Conservation (phyloP, 2,329 filamentous ascomycete genomes). For the Xylaria sp. region DNA sequence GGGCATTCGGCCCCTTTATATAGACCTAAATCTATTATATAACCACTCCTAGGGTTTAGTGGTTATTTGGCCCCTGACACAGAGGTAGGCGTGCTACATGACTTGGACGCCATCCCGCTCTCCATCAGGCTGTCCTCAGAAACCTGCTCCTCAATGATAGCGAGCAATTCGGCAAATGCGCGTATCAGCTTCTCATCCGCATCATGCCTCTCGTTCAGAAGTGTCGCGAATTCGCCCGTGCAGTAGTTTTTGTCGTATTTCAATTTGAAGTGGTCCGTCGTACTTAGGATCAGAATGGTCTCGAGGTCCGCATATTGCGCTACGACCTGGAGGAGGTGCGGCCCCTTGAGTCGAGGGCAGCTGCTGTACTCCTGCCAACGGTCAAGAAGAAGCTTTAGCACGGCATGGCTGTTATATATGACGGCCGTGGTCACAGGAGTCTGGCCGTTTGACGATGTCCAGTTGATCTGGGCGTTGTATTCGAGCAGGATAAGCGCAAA, state of each 20-base stretch:
- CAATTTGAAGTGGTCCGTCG: neutral
- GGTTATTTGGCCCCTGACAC: too few relatives aligned
- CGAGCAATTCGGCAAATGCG: neutral
- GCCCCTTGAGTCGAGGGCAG: neutral
- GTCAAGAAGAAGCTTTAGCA: neutral
- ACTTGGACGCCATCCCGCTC: too few relatives aligned
- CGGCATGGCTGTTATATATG: constrained; percentile 5
- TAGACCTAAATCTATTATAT: too few relatives aligned
- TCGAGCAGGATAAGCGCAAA: neutral
- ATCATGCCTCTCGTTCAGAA: neutral
- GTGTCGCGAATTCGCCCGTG: neutral
- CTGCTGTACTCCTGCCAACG: neutral
- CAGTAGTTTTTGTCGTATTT: neutral
- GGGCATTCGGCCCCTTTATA: too few relatives aligned
- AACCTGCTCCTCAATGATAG: too few relatives aligned
- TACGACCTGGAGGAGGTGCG: neutral
- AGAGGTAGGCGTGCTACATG: too few relatives aligned
- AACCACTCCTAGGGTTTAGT: too few relatives aligned
- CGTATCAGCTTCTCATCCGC: neutral
- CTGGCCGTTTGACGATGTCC: neutral
- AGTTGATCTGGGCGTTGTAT: neutral
- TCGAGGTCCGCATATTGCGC: neutral
- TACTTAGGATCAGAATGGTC: neutral
- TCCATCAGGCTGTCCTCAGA: too few relatives aligned
- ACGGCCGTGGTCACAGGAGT: neutral